Evolutionary conservation across 1,284 basidiomycete genomes (phyloP), one percentile per base, ranked within the genome.

Genomic region (Trametes pubescens): DNA sequence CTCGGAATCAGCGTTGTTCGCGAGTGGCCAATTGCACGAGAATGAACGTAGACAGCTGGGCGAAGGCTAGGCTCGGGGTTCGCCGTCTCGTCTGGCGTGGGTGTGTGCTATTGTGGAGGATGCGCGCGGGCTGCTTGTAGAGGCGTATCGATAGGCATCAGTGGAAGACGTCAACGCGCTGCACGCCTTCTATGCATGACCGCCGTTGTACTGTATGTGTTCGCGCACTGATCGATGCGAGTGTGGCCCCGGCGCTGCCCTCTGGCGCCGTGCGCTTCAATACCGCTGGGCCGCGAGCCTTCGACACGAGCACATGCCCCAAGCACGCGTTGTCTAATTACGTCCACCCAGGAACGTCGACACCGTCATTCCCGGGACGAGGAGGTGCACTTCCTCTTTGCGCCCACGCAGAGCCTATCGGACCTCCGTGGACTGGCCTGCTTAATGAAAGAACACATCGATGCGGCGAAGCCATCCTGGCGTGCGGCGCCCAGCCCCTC

Each of bases 391-490:
- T 43, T 13, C 59, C 47, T 26, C 37, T 51, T 24, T 51, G 59
- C 16, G 5, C 47, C 14, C n/a, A 22, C 34, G 5, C 59, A 61
- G 46, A 61, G 59, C 46, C 52, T 61, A 55, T 55, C 53, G 52
- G 59, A 61, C 22, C 59, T 61, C 59, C 59, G 59, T 61, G 59
- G 52, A 43, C 52, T 8, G 8, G 49, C 52, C 29, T 11, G 46
- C 38, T 56, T 32, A 55, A 55, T 61, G 59, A 55, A 61, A 61
- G 52, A 61, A 61, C 51, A 18, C 51, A 22, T 18, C 51, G 51
- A 52, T 37, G 51, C 35, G 21, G 34, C 49, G 35, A 22, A 46
- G 40, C 18, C n/a, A n/a, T n/a, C 40, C 38, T 22, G 9, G 40
- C 24, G 38, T 16, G 26, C 53, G 53, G 14, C 38, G 21, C 14